phyloP scores from a whole-genome alignment of 139 green algal genomes.

The Micractinium conductrix region DNA sequence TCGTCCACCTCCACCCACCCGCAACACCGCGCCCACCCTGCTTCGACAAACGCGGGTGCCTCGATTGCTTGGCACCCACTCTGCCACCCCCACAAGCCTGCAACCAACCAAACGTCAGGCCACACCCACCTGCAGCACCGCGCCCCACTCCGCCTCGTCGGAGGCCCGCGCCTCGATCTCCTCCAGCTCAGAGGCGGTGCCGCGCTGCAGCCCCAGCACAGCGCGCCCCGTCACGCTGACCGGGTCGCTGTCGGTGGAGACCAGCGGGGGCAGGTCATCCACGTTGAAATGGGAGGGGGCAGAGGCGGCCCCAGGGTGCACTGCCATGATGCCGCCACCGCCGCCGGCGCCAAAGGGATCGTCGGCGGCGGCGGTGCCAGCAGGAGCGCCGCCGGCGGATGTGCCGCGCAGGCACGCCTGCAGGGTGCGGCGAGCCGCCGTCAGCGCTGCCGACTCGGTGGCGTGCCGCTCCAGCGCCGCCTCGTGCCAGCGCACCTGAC shows the following conservation, averaged over 20 bases:
- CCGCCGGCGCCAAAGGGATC: background rate
- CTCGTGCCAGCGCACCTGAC: slow-evolving; percentile 60
- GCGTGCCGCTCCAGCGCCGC: slow-evolving; percentile 30
- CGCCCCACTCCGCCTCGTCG: slow-evolving; percentile 48
- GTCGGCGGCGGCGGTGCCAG: background rate
- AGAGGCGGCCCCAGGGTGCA: too few species aligned
- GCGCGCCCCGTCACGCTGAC: slow-evolving; percentile 17
- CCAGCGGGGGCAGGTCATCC: background rate
- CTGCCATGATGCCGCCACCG: too few species aligned
- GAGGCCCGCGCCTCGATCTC: slow-evolving; percentile 28
- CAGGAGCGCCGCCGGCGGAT: background rate
- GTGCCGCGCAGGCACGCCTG: background rate
- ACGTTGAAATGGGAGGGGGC: too few species aligned
- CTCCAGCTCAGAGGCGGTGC: slow-evolving; percentile 38
- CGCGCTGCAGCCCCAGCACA: slow-evolving; percentile 15
- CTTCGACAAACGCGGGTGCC: too few species aligned
- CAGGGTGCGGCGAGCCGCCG: background rate
- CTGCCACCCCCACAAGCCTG: background rate
- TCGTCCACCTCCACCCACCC: too few species aligned
- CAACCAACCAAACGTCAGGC: background rate
- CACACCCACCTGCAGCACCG: slow-evolving; percentile 31
- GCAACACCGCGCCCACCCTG: background rate
- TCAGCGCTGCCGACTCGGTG: slow-evolving; percentile 8
- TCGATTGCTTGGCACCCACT: background rate
- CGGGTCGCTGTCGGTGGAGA: background rate